Percentiles rank a stretch among this genome's conserved stretches.
Conservation (phyloP, 2,329 filamentous ascomycete genomes). For the Stachybotrys chartarum region DNA sequence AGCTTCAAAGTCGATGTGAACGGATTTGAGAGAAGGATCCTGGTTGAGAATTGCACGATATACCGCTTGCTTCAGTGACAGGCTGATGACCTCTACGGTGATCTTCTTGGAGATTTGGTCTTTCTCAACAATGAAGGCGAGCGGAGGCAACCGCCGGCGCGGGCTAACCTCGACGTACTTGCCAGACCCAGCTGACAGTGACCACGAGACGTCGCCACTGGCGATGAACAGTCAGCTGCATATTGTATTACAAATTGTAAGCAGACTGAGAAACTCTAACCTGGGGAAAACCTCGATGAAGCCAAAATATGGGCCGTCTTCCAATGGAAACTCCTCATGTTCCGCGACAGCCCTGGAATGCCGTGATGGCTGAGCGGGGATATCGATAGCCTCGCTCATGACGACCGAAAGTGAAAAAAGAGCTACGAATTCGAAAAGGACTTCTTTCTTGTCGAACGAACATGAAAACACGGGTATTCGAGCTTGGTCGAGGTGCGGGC, state of each 20-base stretch:
- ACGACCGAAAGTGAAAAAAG: not conserved
- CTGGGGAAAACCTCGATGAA: conserved; percentile 17
- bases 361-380: conserved; percentile 9
- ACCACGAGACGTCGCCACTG: conserved; percentile 16
- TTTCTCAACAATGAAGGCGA: conserved; percentile 20
- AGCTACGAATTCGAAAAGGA: too few species aligned
- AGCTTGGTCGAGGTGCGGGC: too few species aligned
- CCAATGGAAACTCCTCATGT: conserved; percentile 9
- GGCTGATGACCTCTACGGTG: conserved; percentile 20
- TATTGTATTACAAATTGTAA: not conserved
- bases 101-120: conserved; percentile 11
- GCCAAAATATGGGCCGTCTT: conserved; percentile 14
- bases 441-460: too few species aligned
- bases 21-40: conserved; percentile 1
- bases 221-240: not conserved
- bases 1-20: conserved; percentile 12
- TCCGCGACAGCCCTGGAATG: conserved; percentile 2
- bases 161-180: conserved; percentile 15
- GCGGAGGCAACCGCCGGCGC: conserved; percentile 8
- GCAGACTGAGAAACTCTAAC: conserved; percentile 7
- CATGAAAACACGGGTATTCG: too few species aligned
- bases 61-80: conserved; percentile 26
- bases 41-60: conserved; percentile 26
- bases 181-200: conserved; percentile 18
- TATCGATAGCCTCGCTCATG: conserved; percentile 17